Base-by-base conservation (phyloP, 371 early-diverging fungal species). In the Mucor mucedo region DNA sequence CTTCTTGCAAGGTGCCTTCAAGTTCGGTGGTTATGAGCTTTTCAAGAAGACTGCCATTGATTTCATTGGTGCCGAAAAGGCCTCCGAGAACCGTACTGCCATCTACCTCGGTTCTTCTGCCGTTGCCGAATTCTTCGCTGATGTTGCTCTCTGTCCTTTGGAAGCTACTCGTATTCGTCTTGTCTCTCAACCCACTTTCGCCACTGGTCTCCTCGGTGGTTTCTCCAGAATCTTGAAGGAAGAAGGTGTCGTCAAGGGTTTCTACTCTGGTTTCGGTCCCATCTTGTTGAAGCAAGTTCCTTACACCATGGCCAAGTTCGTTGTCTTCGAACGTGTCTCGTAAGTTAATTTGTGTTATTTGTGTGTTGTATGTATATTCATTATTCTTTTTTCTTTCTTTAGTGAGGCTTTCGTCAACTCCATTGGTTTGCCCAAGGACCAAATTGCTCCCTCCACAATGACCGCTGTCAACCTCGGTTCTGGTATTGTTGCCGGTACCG, bases 101-200 rank as follows among this genome's bases (percentile, higher is more conserved):
- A 88, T 95, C 76, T 94, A 92, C 83, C 86, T 91, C 68, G 87
- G 86, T 68, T 78, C 89, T 44, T 87, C 93, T 65, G 95, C 93
- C 60, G 88, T 90, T 60, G 95, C 96, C 58, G 96, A 95, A 83
- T 91, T 95, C 89, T 87, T 94, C 66, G 96, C 96, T 71, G 95
- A 95, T 82, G 90, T 95, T 68, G 90, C 87, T 48, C 86, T 94
- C 63, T 91, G 91, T 77, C 91, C 91, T 57, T 77, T 89, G 54
- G 90, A 91, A 75, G 91, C 91, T 67, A 89, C 89, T 60, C 87
- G 91, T 73, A 90, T 90, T 65, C 87, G 89, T 82, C 82, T 89
- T 58, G 91, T 90, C 52, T 90, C 91, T 62, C 89, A 90, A 68
- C 89, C 91, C 48, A 69, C 71, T 53, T 90, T 90, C 71, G 89